Evolutionary conservation across 2,329 filamentous ascomycete genomes (phyloP).

Genomic region (Teratosphaeria nubilosa): DNA sequence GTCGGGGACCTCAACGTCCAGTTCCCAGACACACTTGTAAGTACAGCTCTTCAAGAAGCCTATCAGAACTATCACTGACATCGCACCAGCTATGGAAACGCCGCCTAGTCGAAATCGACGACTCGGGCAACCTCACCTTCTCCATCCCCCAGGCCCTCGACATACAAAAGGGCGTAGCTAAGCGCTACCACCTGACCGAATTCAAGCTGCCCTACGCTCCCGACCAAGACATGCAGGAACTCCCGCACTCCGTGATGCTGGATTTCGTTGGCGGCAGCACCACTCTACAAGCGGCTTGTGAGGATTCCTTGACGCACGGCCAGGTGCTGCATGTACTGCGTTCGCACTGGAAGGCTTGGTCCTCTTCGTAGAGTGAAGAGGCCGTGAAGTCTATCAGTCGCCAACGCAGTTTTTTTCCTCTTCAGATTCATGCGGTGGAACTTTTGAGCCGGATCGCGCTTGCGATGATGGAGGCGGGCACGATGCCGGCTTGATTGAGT

Average conservation of each 20-base stretch:
- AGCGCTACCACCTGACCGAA: constrained; percentile 72
- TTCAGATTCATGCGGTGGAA: not conserved
- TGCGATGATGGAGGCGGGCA: not conserved
- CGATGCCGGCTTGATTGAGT: not conserved
- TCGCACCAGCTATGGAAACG: constrained; percentile 70
- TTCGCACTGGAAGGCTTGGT: not conserved
- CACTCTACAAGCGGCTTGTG: constrained; percentile 53
- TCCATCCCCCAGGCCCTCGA: constrained; percentile 53
- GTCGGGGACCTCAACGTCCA: constrained; percentile 93
- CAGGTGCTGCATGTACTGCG: constrained; percentile 30
- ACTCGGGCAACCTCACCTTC: constrained; percentile 72
- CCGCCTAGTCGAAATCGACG: constrained; percentile 75
- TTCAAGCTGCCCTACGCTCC: constrained; percentile 72
- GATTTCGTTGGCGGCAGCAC: constrained; percentile 46
- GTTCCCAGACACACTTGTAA: constrained; percentile 77
- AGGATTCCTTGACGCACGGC: constrained; percentile 44
- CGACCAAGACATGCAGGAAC: constrained; percentile 83
- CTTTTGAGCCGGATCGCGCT: not conserved
- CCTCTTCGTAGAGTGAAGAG: not conserved
- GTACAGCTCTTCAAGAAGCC: constrained; percentile 8
- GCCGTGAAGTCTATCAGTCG: not conserved
- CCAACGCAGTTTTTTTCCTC: not conserved
- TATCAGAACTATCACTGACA: not conserved
- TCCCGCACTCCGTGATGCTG: constrained; percentile 71
- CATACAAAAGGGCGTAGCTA: constrained; percentile 18